Conservation (phyloP, 148 eudicot species). For the Fagopyrum esculentum region DNA sequence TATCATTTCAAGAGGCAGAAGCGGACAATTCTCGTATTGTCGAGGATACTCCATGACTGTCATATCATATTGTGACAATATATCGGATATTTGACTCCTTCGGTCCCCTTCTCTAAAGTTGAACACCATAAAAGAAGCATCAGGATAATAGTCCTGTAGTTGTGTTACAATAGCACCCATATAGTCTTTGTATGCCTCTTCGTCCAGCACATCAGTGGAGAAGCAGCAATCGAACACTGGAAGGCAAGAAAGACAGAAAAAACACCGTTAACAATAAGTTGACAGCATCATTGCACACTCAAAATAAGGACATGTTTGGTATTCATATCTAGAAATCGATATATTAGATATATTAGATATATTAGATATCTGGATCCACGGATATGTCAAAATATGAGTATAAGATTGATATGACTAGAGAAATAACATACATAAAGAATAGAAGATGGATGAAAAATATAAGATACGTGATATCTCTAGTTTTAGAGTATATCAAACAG, state of each 20-base stretch:
- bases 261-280: not conserved
- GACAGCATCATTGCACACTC: not conserved
- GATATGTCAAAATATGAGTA: too few relatives aligned
- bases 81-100: constrained; percentile 60
- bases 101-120: constrained; percentile 72
- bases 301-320: too few relatives aligned
- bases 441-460: too few relatives aligned
- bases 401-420: too few relatives aligned
- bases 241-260: not conserved
- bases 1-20: constrained; percentile 69
- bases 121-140: constrained; percentile 80
- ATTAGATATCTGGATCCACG: too few relatives aligned
- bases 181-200: not conserved
- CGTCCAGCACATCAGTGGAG: not conserved
- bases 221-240: constrained; percentile 34
- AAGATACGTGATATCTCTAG: too few relatives aligned
- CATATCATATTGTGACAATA: constrained; percentile 69
- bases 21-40: constrained; percentile 62
- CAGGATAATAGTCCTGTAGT: constrained; percentile 17
- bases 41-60: constrained; percentile 82
- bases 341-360: too few relatives aligned
- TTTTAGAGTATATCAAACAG: too few relatives aligned
- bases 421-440: too few relatives aligned
- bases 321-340: too few relatives aligned
- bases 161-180: not conserved